These are phyloP conservation scores for Purpureocillium lavendulum DNA, from an alignment of 2,329 filamentous ascomycete genomes.

Conservation along the genomic window DNA sequence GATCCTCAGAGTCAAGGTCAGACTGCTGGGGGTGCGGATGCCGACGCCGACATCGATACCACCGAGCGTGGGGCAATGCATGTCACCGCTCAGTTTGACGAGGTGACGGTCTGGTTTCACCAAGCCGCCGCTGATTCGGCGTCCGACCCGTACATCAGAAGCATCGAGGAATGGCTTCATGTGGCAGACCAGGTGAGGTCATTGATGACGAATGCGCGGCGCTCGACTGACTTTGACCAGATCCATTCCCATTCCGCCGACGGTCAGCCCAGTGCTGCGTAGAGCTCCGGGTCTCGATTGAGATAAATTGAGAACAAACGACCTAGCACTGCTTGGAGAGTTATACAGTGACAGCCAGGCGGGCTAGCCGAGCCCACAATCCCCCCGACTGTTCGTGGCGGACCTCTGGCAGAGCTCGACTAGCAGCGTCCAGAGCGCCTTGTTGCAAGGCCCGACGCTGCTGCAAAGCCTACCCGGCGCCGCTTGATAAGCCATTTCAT, in stretches of 20 bases:
- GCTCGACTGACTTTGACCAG: conserved; percentile 1
- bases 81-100: conserved; percentile 60
- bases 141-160: conserved; percentile 63
- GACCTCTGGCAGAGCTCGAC: too few relatives aligned
- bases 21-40: not conserved
- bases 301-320: too few relatives aligned
- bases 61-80: conserved; percentile 32
- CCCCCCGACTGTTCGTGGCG: too few relatives aligned
- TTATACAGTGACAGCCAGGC: too few relatives aligned
- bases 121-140: conserved; percentile 54
- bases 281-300: too few relatives aligned
- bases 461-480: too few relatives aligned
- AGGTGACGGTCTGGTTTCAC: conserved; percentile 78
- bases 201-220: not conserved
- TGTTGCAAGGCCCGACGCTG: too few relatives aligned
- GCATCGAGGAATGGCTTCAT: conserved; percentile 71
- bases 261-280: not conserved
- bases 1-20: conserved; percentile 15
- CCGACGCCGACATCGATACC: conserved; percentile 24
- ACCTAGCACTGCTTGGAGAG: too few relatives aligned
- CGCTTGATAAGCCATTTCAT: too few relatives aligned
- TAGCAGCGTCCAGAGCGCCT: too few relatives aligned
- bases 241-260: conserved; percentile 8
- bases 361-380: too few relatives aligned
- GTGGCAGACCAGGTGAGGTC: conserved; percentile 56